Percentiles rank a stretch among this genome's conserved stretches.
phyloP scores from a whole-genome alignment of 495 filamentous ascomycete species.

The Annulohypoxylon moriforme region DNA sequence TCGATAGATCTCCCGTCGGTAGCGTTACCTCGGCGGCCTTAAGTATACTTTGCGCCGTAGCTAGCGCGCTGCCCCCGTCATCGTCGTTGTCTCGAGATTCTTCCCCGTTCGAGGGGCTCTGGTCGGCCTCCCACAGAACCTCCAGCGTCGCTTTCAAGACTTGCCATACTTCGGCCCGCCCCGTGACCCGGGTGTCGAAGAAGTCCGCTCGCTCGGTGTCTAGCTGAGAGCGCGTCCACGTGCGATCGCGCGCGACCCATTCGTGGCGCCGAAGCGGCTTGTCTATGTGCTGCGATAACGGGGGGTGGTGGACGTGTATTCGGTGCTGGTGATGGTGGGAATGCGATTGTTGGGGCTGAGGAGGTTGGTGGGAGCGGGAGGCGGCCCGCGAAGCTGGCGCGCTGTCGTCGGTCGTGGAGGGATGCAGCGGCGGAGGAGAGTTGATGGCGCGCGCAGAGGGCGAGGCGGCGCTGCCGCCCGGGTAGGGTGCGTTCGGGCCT shows the following conservation, averaged over 20 bases:
- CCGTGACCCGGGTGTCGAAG: constrained; percentile 85
- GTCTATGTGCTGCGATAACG: constrained; percentile 60
- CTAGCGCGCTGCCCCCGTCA: constrained; percentile 56
- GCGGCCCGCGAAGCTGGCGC: constrained; percentile 31
- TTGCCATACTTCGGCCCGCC: constrained; percentile 80
- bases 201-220: constrained; percentile 70
- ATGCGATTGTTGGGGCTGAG: constrained; percentile 31
- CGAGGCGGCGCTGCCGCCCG: constrained; percentile 50
- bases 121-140: constrained; percentile 64
- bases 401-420: constrained; percentile 35
- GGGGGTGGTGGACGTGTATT: constrained; percentile 22
- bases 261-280: constrained; percentile 60
- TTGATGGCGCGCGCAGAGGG: constrained; percentile 60
- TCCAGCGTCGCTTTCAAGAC: constrained; percentile 74
- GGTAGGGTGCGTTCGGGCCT: constrained; percentile 58
- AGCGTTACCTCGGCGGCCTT: constrained; percentile 83
- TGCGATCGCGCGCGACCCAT: constrained; percentile 59
- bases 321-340: constrained; percentile 33
- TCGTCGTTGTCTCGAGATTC: constrained; percentile 48
- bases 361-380: constrained; percentile 38
- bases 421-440: constrained; percentile 40
- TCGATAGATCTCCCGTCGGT: constrained; percentile 76
- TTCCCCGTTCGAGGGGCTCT: constrained; percentile 32
- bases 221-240: constrained; percentile 59
- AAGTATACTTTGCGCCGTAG: constrained; percentile 81